Percentiles rank a stretch among this genome's conserved stretches.
phyloP scores from a whole-genome alignment of 371 early-diverging fungal genomes.

The Gilbertella persicaria region DNA sequence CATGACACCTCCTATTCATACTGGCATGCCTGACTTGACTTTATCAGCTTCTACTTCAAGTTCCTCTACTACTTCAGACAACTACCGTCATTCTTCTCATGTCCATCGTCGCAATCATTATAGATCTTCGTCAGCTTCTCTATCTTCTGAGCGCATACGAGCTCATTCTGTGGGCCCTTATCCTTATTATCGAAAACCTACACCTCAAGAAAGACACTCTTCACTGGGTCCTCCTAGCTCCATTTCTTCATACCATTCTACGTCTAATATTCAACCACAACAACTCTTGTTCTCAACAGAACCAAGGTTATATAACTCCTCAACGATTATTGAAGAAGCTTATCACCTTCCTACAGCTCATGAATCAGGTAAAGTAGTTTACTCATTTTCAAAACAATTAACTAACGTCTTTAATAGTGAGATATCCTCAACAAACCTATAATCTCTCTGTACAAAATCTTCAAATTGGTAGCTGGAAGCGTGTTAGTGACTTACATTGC shows the following conservation, averaged over 20 bases:
- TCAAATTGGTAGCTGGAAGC: constrained; percentile 74
- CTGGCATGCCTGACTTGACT: constrained; percentile 17
- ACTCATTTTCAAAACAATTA: too few species aligned
- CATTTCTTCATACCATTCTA: not conserved
- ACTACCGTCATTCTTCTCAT: not conserved
- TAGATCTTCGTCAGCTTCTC: constrained; percentile 15
- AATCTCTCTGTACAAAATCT: constrained; percentile 51
- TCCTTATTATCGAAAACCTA: constrained; percentile 24
- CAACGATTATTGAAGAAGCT: constrained; percentile 16
- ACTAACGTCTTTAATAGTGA: not conserved
- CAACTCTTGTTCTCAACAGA: constrained; percentile 1
- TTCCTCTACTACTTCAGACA: constrained; percentile 28
- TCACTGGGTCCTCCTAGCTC: constrained; percentile 24
- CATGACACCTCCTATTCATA: not conserved
- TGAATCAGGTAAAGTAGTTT: constrained; percentile 5
- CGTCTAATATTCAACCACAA: not conserved
- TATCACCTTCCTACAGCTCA: constrained; percentile 4
- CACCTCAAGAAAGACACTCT: constrained; percentile 23
- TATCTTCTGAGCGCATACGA: constrained; percentile 26
- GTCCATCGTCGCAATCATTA: constrained; percentile 11
- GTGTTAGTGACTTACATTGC: constrained; percentile 63
- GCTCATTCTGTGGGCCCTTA: constrained; percentile 47
- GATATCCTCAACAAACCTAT: constrained; percentile 1
- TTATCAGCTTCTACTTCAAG: constrained; percentile 30
- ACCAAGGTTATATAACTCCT: constrained; percentile 8